These are phyloP conservation scores for Cyclotella baltica DNA, from an alignment of 108 stramenopile species.

Conservation along the genomic window DNA sequence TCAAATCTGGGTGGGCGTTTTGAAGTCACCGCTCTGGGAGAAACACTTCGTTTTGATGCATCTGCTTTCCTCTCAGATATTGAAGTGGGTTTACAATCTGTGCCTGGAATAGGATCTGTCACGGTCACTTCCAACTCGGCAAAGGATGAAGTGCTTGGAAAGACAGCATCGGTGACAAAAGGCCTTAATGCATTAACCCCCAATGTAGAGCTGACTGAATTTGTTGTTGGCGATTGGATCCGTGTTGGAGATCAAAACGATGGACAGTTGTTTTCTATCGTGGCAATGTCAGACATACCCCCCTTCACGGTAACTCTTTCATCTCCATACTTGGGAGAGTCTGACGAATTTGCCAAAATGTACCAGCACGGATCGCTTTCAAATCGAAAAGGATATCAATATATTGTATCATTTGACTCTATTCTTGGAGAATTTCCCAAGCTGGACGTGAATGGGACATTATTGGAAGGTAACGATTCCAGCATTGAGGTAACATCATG, in stretches of 20 bases:
- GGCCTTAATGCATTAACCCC: constrained; percentile 55
- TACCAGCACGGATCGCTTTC: constrained; percentile 43
- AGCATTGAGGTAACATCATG: constrained; percentile 56
- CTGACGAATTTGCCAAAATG: constrained; percentile 33
- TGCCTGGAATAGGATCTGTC: constrained; percentile 67
- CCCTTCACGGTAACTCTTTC: constrained; percentile 65
- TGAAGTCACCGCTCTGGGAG: constrained; percentile 50
- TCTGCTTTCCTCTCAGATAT: constrained; percentile 52
- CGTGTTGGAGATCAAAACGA: constrained; percentile 52
- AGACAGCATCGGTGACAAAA: constrained; percentile 53
- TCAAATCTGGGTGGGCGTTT: constrained; percentile 58
- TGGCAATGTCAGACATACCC: constrained; percentile 28
- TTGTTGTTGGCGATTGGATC: constrained; percentile 75
- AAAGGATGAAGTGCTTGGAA: constrained; percentile 49
- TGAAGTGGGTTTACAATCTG: constrained; percentile 58
- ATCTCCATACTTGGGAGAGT: constrained; percentile 50
- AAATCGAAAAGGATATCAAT: constrained; percentile 64
- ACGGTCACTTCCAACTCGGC: constrained; percentile 63
- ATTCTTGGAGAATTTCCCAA: constrained; percentile 65
- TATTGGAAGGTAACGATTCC: constrained; percentile 38
- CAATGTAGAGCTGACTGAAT: constrained; percentile 31
- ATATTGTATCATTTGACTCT: constrained; percentile 78
- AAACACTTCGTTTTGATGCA: constrained; percentile 23
- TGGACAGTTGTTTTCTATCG: constrained; percentile 62
- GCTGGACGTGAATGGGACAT: constrained; percentile 51